Percentiles rank a stretch among this genome's conserved stretches.
These are phyloP conservation scores for Torulaspora quercuum DNA, from an alignment of 805 yeast species.

Conservation along the genomic window DNA sequence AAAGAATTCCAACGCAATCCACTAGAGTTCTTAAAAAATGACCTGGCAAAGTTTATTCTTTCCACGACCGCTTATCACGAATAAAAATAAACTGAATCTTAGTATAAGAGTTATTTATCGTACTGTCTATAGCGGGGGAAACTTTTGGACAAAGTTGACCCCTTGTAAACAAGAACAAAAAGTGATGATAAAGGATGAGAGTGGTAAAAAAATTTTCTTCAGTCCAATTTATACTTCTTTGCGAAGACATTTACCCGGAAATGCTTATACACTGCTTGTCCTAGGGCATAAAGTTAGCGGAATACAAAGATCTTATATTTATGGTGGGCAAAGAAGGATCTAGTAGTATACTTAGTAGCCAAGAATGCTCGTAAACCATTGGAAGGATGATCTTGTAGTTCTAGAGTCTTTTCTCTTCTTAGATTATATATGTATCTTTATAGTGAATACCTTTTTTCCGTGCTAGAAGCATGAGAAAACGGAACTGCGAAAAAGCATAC, in stretches of 20 bases:
- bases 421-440: too few species aligned
- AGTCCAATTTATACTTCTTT: too few species aligned
- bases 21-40: constrained; percentile 36
- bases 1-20: constrained; percentile 24
- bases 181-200: constrained; percentile 1
- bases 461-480: too few species aligned
- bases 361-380: too few species aligned
- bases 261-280: not conserved
- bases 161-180: constrained; percentile 10
- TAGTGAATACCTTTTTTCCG: too few species aligned
- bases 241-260: not conserved
- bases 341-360: too few species aligned
- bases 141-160: constrained; percentile 61
- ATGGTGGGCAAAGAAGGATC: too few species aligned
- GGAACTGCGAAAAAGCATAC: too few species aligned
- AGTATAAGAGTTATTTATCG: constrained; percentile 33
- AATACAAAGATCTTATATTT: too few species aligned
- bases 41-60: constrained; percentile 25
- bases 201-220: constrained; percentile 4
- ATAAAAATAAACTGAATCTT: constrained; percentile 19
- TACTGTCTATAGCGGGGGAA: constrained; percentile 70
- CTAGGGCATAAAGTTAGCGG: too few species aligned
- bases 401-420: too few species aligned
- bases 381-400: too few species aligned
- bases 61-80: constrained; percentile 38